A percentile compares a stretch with the other conserved stretches of the same genome.
These are phyloP conservation scores for Phytophthora fragariae DNA, from an alignment of 352 stramenopile species.

Conservation along the genomic window DNA sequence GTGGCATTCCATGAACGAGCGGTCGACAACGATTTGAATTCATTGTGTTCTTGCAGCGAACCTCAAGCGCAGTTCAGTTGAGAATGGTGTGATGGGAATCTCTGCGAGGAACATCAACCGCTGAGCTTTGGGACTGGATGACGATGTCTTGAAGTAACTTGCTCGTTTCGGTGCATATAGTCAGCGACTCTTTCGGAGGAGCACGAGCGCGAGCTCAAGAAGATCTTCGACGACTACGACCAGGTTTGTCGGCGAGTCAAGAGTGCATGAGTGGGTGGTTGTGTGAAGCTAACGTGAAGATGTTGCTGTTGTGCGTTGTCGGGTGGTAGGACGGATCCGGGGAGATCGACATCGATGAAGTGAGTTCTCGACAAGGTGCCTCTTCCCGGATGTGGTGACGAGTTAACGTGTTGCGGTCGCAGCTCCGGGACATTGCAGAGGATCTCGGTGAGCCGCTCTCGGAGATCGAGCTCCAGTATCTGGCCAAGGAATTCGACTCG, in stretches of 20 bases:
- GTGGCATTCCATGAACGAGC: constrained; percentile 10
- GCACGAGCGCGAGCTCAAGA: constrained; percentile 72
- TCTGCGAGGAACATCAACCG: neutral
- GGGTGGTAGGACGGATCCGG: constrained; percentile 63
- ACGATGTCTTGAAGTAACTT: neutral
- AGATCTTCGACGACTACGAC: constrained; percentile 84
- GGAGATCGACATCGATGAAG: constrained; percentile 77
- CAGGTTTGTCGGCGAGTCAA: constrained; percentile 36
- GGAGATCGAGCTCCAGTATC: constrained; percentile 73
- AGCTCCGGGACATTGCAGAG: constrained; percentile 79
- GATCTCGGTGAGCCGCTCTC: constrained; percentile 80
- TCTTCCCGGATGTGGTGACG: neutral
- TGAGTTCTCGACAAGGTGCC: constrained; percentile 14
- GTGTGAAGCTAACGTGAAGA: neutral
- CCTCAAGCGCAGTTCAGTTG: neutral
- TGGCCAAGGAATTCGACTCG: constrained; percentile 76
- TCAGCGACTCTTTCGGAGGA: constrained; percentile 67
- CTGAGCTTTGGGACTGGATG: neutral
- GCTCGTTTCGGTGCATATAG: constrained; percentile 13
- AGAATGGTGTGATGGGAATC: neutral
- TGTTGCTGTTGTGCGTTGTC: neutral
- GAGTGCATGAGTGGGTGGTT: neutral
- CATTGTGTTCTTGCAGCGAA: neutral
- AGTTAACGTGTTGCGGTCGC: constrained; percentile 8
- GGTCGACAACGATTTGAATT: neutral